Conservation (phyloP, 768 basidiomycete species). For the Royoungia palumana region DNA sequence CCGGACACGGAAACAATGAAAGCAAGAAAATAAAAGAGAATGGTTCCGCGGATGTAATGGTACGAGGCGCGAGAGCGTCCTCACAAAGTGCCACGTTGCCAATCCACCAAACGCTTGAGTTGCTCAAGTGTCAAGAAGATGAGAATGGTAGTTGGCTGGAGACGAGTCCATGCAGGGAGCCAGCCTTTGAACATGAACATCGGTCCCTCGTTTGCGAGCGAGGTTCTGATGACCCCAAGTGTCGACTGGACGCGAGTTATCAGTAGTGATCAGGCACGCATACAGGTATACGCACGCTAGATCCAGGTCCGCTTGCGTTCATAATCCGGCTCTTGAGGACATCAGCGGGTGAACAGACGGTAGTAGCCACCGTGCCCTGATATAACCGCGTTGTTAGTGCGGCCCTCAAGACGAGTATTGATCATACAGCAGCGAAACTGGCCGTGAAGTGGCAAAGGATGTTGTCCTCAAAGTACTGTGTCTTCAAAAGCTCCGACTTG, state of each 20-base stretch:
- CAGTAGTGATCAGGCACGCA: neutral
- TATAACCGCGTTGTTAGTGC: slow-evolving; percentile 2
- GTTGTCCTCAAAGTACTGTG: slow-evolving; percentile 73
- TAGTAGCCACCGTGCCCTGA: slow-evolving; percentile 85
- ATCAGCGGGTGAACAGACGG: slow-evolving; percentile 85
- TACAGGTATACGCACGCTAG: slow-evolving; percentile 47
- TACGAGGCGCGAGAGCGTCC: neutral
- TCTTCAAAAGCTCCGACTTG: slow-evolving; percentile 78
- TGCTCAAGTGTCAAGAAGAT: slow-evolving; percentile 86
- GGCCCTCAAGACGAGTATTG: neutral
- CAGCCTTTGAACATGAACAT: slow-evolving; percentile 95
- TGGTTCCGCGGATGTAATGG: neutral
- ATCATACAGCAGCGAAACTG: slow-evolving; percentile 74
- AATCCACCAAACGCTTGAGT: slow-evolving; percentile 70
- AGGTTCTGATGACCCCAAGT: slow-evolving; percentile 60
- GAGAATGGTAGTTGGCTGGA: slow-evolving; percentile 85
- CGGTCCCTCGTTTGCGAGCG: slow-evolving; percentile 69
- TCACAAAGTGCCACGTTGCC: slow-evolving; percentile 38
- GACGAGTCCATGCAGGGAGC: slow-evolving; percentile 82
- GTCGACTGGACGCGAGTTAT: slow-evolving; percentile 50
- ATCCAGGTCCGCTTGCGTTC: slow-evolving; percentile 83
- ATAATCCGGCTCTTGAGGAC: slow-evolving; percentile 88
- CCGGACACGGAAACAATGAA: neutral
- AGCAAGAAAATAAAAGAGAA: no score
- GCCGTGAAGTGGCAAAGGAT: slow-evolving; percentile 82